Percentiles rank a stretch among this genome's conserved stretches.
Conservation (phyloP, 1,284 basidiomycete genomes). For the Papiliotrema nemorosa region DNA sequence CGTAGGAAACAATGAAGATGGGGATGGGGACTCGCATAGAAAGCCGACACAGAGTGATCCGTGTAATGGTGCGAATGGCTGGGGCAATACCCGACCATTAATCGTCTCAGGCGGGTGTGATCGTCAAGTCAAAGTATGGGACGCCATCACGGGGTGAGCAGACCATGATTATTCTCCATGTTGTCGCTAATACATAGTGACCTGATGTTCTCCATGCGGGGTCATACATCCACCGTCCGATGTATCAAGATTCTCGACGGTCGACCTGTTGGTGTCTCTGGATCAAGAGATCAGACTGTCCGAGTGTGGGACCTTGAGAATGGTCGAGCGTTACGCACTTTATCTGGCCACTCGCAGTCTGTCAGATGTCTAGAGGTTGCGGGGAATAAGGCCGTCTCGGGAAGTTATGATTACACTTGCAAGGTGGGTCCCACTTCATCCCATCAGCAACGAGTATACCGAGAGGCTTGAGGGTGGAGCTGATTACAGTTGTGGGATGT, state of each 20-base stretch:
- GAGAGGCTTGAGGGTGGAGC: not conserved
- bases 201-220: conserved; percentile 74
- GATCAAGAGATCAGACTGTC: conserved; percentile 79
- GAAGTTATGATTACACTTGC: conserved; percentile 32
- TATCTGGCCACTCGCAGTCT: conserved; percentile 75
- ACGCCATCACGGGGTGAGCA: conserved; percentile 72
- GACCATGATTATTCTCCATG: not conserved
- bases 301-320: conserved; percentile 90
- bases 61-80: conserved; percentile 63
- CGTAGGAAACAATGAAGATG: not conserved
- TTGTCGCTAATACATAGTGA: conserved; percentile 52
- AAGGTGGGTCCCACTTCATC: conserved; percentile 16
- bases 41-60: conserved; percentile 53
- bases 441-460: too few relatives aligned
- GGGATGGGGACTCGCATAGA: not conserved
- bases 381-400: conserved; percentile 29
- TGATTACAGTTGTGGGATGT: conserved; percentile 69
- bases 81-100: conserved; percentile 63
- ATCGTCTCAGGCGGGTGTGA: conserved; percentile 93
- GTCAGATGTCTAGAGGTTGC: conserved; percentile 76
- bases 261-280: conserved; percentile 82
- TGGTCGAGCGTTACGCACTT: conserved; percentile 64
- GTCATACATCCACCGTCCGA: conserved; percentile 87
- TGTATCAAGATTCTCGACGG: conserved; percentile 85
- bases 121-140: conserved; percentile 86